Base-by-base conservation (phyloP, 139 green algal genomes). In the Monoraphidium neglectum region DNA sequence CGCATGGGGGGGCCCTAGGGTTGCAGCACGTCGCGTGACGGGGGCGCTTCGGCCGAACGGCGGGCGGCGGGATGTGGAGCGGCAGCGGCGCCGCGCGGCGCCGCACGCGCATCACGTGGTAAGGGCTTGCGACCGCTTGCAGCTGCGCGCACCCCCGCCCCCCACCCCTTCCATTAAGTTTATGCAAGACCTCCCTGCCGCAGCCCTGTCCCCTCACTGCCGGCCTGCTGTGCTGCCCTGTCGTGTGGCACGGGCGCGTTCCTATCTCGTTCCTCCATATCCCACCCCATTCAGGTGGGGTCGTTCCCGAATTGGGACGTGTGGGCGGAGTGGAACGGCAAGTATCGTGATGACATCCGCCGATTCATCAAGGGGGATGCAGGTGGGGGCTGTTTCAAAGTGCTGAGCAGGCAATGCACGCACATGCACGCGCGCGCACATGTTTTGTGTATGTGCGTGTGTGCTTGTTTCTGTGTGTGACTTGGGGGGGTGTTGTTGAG, bases 301-400 rank as follows among this genome's bases (percentile, higher is more conserved):
- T 86, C 64, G 77, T 97, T 97, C 85, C 94, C 94, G 67, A 96
- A 97, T 80, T 98, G 93, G 89, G 93, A 97, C 74, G 63, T 91
- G 10, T 98, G 94, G 94, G 87, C 86, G 0, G 94, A 98, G 86
- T 98, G 93, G 94, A 98, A 97, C 71, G 96, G 96, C 69, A 88
- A 85, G 61, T 98, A 90, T 81, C 79, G 94, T 0, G 94, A 98
- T 59, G 92, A 97, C 71, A 81, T 97, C 68, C 78, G 94, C 16
- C 72, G 79, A 2, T 96, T 95, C 77, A 86, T 94, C 57, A 90
- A 88, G 84, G 88, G 86, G 18, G 82, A 90, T 33, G 68, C 70
- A 54, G 73, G 73, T 72, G 36, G 13, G 57, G 26, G 57, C 12
- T n/a, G n/a, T n/a, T n/a, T n/a, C n/a, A n/a, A n/a, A n/a, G n/a